Percentiles rank a stretch among this genome's conserved stretches.
Conservation (phyloP, 2,329 filamentous ascomycete species). For the Byssochlamys sp. region DNA sequence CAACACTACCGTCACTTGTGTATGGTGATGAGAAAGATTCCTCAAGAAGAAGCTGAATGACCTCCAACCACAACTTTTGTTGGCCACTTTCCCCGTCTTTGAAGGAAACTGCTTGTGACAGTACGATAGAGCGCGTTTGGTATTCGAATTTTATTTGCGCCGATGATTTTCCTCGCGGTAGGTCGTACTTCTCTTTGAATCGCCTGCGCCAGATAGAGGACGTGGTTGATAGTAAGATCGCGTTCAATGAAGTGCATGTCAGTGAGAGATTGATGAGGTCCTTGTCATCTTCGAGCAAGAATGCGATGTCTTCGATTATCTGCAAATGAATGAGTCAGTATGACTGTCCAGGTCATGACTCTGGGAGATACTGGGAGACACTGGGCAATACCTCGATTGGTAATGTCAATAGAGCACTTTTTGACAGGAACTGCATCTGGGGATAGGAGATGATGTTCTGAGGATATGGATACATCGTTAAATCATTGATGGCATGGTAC, state of each 20-base stretch:
- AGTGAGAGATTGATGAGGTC: slow-evolving; percentile 23
- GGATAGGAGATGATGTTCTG: neutral
- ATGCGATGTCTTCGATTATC: slow-evolving; percentile 25
- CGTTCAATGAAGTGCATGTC: slow-evolving; percentile 17
- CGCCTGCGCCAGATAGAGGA: slow-evolving; percentile 26
- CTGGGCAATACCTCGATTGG: neutral
- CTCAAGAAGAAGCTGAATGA: slow-evolving; percentile 21
- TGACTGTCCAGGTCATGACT: neutral
- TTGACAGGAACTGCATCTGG: neutral
- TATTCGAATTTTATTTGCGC: slow-evolving; percentile 25
- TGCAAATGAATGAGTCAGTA: slow-evolving; percentile 5
- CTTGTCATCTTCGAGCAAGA: slow-evolving; percentile 16
- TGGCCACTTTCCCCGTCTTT: slow-evolving; percentile 13
- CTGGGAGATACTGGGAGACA: neutral
- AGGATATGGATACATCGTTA: neutral
- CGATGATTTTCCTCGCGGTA: slow-evolving; percentile 11
- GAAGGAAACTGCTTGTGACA: slow-evolving; percentile 21
- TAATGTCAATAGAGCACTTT: neutral
- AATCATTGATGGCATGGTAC: no score
- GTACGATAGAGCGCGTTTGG: slow-evolving; percentile 24
- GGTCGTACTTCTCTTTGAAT: slow-evolving; percentile 26
- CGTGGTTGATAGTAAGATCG: slow-evolving; percentile 15
- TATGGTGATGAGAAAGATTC: slow-evolving; percentile 11
- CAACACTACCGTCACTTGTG: neutral
- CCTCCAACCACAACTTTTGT: slow-evolving; percentile 22